Evolutionary conservation across 2,329 filamentous ascomycete genomes (phyloP).

Genomic region (Hymenoscyphus repandus): DNA sequence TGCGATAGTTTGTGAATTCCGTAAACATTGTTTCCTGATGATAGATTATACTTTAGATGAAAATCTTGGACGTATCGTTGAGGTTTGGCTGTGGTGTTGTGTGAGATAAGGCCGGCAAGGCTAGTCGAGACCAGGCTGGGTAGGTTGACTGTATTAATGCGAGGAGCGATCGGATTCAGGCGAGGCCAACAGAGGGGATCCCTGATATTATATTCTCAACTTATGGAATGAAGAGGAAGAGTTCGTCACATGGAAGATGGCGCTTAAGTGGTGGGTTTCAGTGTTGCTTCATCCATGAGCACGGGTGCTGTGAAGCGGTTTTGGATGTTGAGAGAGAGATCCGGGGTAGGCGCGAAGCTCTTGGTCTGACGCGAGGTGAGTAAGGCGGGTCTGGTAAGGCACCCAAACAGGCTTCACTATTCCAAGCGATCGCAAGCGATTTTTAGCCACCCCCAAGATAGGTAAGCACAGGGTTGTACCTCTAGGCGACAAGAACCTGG

Average conservation of each 20-base stretch:
- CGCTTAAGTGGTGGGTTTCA: constrained; percentile 22
- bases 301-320: constrained; percentile 4
- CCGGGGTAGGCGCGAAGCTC: background rate
- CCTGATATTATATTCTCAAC: constrained; percentile 18
- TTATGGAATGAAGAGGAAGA: background rate
- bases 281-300: constrained; percentile 14
- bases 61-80: constrained; percentile 9
- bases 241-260: constrained; percentile 6
- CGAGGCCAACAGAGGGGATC: constrained; percentile 9
- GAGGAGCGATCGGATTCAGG: background rate
- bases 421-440: too few relatives aligned
- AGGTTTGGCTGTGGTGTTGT: constrained; percentile 10
- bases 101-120: constrained; percentile 8
- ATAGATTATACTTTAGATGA: background rate
- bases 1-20: constrained; percentile 19
- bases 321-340: constrained; percentile 2
- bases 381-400: too few relatives aligned
- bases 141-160: constrained; percentile 7
- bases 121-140: constrained; percentile 6
- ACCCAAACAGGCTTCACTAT: too few relatives aligned
- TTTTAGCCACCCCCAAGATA: too few relatives aligned
- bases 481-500: background rate
- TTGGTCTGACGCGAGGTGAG: too few relatives aligned
- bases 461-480: too few relatives aligned
- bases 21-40: constrained; percentile 19